These are phyloP conservation scores for Guyanaporus albipodus DNA, from an alignment of 768 basidiomycete genomes.

Conservation along the genomic window DNA sequence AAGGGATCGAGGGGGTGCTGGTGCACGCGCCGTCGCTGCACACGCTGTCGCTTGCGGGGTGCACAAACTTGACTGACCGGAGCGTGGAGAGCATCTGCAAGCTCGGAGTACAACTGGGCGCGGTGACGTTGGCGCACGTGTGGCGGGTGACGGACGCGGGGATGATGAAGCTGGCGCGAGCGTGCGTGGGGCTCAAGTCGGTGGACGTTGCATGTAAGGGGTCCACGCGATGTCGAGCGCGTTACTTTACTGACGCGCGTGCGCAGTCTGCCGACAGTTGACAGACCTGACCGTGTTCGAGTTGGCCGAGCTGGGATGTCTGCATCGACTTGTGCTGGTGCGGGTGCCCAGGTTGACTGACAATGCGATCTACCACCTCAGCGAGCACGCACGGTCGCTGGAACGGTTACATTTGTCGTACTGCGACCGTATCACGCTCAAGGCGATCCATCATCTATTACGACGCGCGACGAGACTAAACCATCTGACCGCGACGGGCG, in stretches of 20 bases:
- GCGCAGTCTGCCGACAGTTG: constrained; percentile 74
- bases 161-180: constrained; percentile 61
- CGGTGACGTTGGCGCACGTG: constrained; percentile 78
- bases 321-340: constrained; percentile 77
- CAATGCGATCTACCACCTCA: constrained; percentile 73
- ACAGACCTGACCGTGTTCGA: constrained; percentile 86
- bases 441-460: constrained; percentile 69
- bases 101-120: constrained; percentile 73
- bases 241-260: constrained; percentile 13
- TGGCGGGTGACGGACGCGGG: constrained; percentile 75
- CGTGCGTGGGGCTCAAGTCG: constrained; percentile 71
- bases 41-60: constrained; percentile 74
- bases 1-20: constrained; percentile 70
- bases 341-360: constrained; percentile 83
- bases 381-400: constrained; percentile 63
- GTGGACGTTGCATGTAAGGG: constrained; percentile 83
- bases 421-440: constrained; percentile 76
- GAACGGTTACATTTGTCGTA: constrained; percentile 85
- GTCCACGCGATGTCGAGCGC: background rate
- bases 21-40: constrained; percentile 73
- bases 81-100: constrained; percentile 63
- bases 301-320: constrained; percentile 60
- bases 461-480: constrained; percentile 55
- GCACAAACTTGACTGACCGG: constrained; percentile 67
- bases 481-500: constrained; percentile 77